Evolutionary conservation across 768 basidiomycete species (phyloP), one percentile per base, ranked within the genome.

Genomic region (Boletus rex-veris): DNA sequence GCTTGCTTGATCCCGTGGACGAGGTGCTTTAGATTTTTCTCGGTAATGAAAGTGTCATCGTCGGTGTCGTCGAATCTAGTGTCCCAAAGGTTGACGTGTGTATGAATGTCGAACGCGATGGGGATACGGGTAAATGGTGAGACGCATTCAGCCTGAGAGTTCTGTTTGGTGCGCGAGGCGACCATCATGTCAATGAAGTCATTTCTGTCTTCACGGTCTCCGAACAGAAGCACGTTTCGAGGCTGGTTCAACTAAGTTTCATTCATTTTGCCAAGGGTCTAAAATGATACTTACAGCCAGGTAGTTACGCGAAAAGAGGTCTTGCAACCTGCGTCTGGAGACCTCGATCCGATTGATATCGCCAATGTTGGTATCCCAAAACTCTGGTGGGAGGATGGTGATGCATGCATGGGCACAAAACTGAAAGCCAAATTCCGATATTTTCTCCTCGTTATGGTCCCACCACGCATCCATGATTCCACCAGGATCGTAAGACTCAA

Each of bases 381-480:
- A 15, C 2, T 49, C 53, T 21, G 15, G 45, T 14, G 56, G 43
- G 14, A 67, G 35, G 21, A 68, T 61, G 5, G 71, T 68, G 45
- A 75, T 59, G 54, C 77, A 77, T 7, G 73, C 76, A 26, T 72
- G 66, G 4, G 64, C 71, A 30, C 64, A 60, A 21, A 74, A 65
- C 24, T 59, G 45, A 55, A 78, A 74, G 7, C 63, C 63, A 31
- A 71, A 53, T 16, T 45, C 28, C 18, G 47, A 58, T 55, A 75
- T 69, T 5, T 41, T 45, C 10, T 21, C 43, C 43, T 69, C 50
- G 41, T 71, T 74, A 42, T 58, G 38, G 10, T 46, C 40, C 73
- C 73, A 76, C 77, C 76, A 77, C 47, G 52, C 40, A 9, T 69
- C 61, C 64, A 72, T 73, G 18, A 64, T 63, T 8, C 59, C 58